Conservation (phyloP, 495 filamentous ascomycete genomes). For the Choiromyces venosus region DNA sequence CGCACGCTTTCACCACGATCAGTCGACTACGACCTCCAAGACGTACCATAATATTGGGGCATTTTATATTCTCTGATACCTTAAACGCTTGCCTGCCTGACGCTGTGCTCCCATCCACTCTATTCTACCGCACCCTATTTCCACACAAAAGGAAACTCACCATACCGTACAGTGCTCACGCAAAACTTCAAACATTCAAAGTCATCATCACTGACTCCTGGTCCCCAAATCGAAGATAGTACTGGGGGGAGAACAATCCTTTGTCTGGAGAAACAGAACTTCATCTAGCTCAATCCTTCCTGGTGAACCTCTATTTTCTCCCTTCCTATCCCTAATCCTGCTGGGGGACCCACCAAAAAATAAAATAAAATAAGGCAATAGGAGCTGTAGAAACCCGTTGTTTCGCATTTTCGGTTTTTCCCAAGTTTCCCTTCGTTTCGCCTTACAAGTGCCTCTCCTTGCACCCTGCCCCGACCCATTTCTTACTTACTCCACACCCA, state of each 20-base stretch:
- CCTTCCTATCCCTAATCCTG: not conserved
- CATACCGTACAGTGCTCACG: not conserved
- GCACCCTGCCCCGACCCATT: conserved; percentile 26
- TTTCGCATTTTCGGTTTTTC: conserved; percentile 17
- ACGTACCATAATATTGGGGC: not conserved
- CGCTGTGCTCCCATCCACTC: conserved; percentile 9
- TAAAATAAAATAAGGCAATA: not conserved
- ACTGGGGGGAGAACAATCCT: not conserved
- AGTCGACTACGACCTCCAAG: not conserved
- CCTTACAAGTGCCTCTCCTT: conserved; percentile 7
- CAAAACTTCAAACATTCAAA: not conserved
- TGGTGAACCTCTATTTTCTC: not conserved
- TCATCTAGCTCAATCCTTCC: not conserved
- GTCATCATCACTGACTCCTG: not conserved
- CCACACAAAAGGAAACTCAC: not conserved
- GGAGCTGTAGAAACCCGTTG: conserved; percentile 8
- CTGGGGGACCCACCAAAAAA: not conserved
- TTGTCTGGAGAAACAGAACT: not conserved
- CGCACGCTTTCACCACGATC: not conserved
- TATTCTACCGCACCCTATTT: not conserved
- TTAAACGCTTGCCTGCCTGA: conserved; percentile 8
- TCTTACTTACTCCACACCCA: conserved; percentile 16
- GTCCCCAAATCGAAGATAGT: not conserved
- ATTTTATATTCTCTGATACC: not conserved
- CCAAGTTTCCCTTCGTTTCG: conserved; percentile 11